Evolutionary conservation across 2,329 filamentous ascomycete genomes (phyloP), one percentile per base, ranked within the genome.

Genomic region (Mollisia scopiformis): DNA sequence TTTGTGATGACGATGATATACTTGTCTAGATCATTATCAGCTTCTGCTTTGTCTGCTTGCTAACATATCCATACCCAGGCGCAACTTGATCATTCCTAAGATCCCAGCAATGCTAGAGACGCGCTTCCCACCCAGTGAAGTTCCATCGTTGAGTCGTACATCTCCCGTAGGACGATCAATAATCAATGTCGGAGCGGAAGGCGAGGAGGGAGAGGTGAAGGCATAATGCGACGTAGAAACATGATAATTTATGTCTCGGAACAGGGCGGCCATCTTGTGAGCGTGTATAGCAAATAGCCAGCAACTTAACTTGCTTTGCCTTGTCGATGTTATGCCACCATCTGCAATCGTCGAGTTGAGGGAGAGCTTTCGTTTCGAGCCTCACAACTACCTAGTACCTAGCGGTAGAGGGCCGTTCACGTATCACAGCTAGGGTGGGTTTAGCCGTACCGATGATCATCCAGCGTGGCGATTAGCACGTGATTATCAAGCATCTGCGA

Each of bases 1-100:
- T 99, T 98, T 69, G 91, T 97, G 75, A 99, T 96, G 73, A 96
- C 85, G 73, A 99, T 91, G 73, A 96, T 89, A 83, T 99, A 99
- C 78, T 97, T 98, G 83, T 99, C 86, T 86, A 56, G 6, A 25
- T 59, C 50, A 49, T 52, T 49, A 57, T 68, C 62, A 68, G 62
- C 55, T 46, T 51, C 10, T 14, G 55, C 27, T 31, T 28, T 37
- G 33, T 49, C 16, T n/a, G 23, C 23, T 28, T 37, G 30, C 51
- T 51, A 35, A 11, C 10, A 14, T n/a, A 33, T 35, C 75, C 78
- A 71, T 84, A 97, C 93, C 93, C 73, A 99, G 85, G 72, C 95
- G 90, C 74, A 99, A 80, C 80, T 93, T 93, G 77, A 99, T 91
- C 68, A 97, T 90, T 67, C 95, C 95, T 72, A 99, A 79, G 60